Base-by-base conservation (phyloP, 2,329 filamentous ascomycete species). In the Ophiostoma piceae region DNA sequence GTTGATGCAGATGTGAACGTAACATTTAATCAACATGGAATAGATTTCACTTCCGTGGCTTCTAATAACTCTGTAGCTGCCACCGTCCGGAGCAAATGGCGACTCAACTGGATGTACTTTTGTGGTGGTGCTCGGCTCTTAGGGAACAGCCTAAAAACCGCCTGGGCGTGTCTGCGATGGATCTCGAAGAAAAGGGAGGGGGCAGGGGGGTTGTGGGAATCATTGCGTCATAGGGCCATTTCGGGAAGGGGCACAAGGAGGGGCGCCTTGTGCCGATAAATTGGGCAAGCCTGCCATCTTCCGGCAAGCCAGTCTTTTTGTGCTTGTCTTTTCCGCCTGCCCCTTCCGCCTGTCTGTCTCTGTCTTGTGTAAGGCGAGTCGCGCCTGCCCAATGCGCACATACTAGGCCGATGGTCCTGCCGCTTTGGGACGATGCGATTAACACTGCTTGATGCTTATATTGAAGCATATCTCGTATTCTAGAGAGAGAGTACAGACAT, bases 181-280 rank as follows among this genome's bases (percentile, higher is more conserved):
- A 35, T 35, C 35, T 35, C 8, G 35, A 35, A 37, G 7, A 37
- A 37, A 37, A 64, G 16, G 19, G 60, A 62, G 57, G 29, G 29
- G 19, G 62, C 19, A 35, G 29, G 19, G 35, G 62, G 32, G 16
- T 43, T 54, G 54, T 70, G 69, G 67, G 54, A 67, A 54, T 39
- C 64, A 71, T 71, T 71, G 67, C 70, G 67, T 71, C 70, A 68
- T 69, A 71, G 67, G 43, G 37, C 62, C 47, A 60, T 26, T 43
- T 68, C n/a, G n/a, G 41, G 62, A 66, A 41, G 60, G 39, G 35
- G 47, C 60, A 37, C 60, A 62, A 62, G 32, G 51, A 57, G 54
- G 67, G n/a, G 39, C 60, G 35, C 68, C 66, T 69, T 69, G 67
- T 69, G 67, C 62, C 62, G 60, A 32, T 66, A 26, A 67, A 67